A percentile compares a stretch with the other conserved stretches of the same genome.
These are phyloP conservation scores for Miamiensis avidus DNA, from an alignment of 169 alveolate genomes.

Conservation along the genomic window DNA sequence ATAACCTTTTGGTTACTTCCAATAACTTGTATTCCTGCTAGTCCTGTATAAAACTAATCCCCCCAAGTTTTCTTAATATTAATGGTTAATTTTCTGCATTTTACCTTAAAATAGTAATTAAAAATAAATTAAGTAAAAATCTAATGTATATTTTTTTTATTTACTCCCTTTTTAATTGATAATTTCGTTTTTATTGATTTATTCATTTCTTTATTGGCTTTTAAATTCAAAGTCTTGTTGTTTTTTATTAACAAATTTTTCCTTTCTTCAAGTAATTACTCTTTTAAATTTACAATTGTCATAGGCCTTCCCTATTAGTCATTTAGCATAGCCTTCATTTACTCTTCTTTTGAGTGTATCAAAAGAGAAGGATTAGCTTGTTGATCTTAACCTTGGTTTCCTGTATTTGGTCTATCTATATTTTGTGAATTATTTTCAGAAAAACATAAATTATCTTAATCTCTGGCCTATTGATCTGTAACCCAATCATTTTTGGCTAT, in stretches of 20 bases:
- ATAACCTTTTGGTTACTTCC: slow-evolving; percentile 51
- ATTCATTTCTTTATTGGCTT: slow-evolving; percentile 14
- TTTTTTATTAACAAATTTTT: not conserved
- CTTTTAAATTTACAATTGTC: not conserved
- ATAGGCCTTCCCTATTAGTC: slow-evolving; percentile 28
- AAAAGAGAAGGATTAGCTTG: slow-evolving; percentile 16
- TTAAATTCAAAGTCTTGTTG: not conserved
- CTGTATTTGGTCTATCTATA: slow-evolving; percentile 60
- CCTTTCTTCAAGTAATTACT: slow-evolving; percentile 3
- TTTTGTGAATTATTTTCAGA: not conserved
- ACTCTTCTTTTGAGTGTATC: not conserved
- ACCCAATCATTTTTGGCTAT: slow-evolving; percentile 70
- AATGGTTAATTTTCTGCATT: slow-evolving; percentile 49
- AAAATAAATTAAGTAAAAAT: no score
- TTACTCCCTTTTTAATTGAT: slow-evolving; percentile 12
- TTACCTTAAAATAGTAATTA: slow-evolving; percentile 27
- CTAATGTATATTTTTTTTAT: no score
- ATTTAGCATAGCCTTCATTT: not conserved
- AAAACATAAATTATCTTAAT: no score
- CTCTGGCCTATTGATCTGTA: slow-evolving; percentile 23
- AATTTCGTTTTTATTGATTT: not conserved
- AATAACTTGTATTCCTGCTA: slow-evolving; percentile 63
- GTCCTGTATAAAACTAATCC: slow-evolving; percentile 70
- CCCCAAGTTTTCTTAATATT: slow-evolving; percentile 66
- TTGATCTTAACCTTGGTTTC: slow-evolving; percentile 28